Base-by-base conservation (phyloP, 257 asterid species). In the Solanum pinnatisectum region DNA sequence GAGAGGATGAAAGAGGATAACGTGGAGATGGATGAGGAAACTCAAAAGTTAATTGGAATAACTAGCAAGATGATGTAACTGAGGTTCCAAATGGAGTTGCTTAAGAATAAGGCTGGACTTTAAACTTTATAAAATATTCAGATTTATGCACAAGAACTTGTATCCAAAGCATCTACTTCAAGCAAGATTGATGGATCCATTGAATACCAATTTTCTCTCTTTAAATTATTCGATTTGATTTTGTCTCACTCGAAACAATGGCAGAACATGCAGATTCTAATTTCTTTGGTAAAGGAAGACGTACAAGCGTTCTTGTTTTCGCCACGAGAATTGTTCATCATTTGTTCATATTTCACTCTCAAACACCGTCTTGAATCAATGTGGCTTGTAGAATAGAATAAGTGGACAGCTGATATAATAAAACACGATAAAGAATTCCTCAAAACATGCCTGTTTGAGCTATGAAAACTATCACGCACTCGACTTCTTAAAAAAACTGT, bases 1-100 rank as follows among this genome's bases (percentile, higher is more conserved):
- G 99, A 97, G 91, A 92, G 99, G 95, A 97, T 97, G 99, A 89
- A 92, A 90, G 93, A 89, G 93, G 99, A 97, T 83, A 88, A 90
- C 44, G 96, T 96, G 39, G 87, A 74, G 91, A 76, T 93, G 91
- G 92, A 95, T 27, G 94, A 92, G 81, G 98, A 96, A 81, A 95
- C 96, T n/a, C 82, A 72, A 91, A 89, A 90, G 89, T 92, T 96
- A n/a, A 52, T 97, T 36, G 90, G 88, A 27, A 52, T 87, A 32
- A 97, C 98, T 1, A 93, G 96, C 91, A 94, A 91, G 91, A 88
- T 96, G 97, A 92, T 49, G 92, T 96, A 4, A 85, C 94, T 90
- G 98, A 96, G 86, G 90, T 97, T 90, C 95, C 94, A 7, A 91
- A 83, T 60, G 88, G 59, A 87, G 73, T 94, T 32, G 52, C 90